A percentile compares a stretch with the other conserved stretches of the same genome.
Evolutionary conservation across 2,329 filamentous ascomycete species (phyloP).

Genomic region (Bipolaris sorokiniana): DNA sequence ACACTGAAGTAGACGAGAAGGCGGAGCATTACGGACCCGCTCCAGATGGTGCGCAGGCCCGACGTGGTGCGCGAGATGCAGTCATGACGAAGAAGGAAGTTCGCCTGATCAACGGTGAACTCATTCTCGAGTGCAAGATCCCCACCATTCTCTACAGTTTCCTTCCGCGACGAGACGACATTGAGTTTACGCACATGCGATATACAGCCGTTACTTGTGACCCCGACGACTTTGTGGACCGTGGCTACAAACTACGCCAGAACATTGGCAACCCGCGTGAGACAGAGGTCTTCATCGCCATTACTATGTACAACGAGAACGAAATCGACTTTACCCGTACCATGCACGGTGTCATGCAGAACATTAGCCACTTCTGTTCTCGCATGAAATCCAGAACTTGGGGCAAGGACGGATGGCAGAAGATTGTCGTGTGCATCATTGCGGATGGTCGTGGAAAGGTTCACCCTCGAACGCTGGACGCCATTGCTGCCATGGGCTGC

Average conservation of each 20-base stretch:
- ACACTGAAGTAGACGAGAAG: constrained; percentile 60
- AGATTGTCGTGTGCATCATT: constrained; percentile 97
- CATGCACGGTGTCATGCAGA: constrained; percentile 99
- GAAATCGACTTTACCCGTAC: constrained; percentile 96
- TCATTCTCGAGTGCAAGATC: constrained; percentile 98
- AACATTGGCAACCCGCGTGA: constrained; percentile 87
- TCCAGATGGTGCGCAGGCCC: constrained; percentile 82
- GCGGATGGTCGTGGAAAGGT: constrained; percentile 94
- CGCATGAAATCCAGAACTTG: constrained; percentile 91
- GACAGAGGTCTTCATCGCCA: constrained; percentile 93
- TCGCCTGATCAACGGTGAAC: constrained; percentile 93
- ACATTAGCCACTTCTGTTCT: constrained; percentile 95
- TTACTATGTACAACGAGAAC: constrained; percentile 99
- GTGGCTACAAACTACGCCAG: constrained; percentile 91
- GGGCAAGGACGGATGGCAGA: constrained; percentile 98
- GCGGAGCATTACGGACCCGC: constrained; percentile 85
- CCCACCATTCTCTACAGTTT: constrained; percentile 98
- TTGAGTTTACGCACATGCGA: constrained; percentile 98
- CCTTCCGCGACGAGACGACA: constrained; percentile 86
- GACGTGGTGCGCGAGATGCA: constrained; percentile 82
- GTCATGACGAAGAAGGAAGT: constrained; percentile 95
- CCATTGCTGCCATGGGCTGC: constrained; percentile 92
- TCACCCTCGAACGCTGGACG: constrained; percentile 90
- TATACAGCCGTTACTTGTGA: constrained; percentile 99
- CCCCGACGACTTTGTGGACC: constrained; percentile 87